A percentile compares a stretch with the other conserved stretches of the same genome.
phyloP scores from a whole-genome alignment of 345 rosid genomes.

The Rhizophora mangle region DNA sequence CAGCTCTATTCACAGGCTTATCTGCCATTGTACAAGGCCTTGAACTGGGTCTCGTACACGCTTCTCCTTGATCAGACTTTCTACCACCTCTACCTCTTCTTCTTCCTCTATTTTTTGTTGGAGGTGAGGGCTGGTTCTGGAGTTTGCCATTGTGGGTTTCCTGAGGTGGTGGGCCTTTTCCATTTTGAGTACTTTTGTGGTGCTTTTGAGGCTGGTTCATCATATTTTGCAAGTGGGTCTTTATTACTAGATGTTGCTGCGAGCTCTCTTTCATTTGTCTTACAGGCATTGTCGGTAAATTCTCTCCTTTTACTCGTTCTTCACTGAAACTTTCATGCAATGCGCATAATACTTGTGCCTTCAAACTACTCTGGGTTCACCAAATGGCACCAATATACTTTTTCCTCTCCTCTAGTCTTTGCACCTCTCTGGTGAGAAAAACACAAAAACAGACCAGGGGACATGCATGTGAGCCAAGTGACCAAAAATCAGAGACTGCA shows the following conservation, averaged over 20 bases:
- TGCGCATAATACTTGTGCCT: background rate
- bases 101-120: slow-evolving; percentile 59
- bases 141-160: slow-evolving; percentile 36
- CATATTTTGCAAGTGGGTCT: slow-evolving; percentile 54
- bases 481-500: slow-evolving; percentile 24
- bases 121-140: slow-evolving; percentile 61
- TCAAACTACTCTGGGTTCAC: slow-evolving; percentile 26
- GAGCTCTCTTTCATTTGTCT: slow-evolving; percentile 84
- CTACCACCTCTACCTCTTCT: slow-evolving; percentile 93
- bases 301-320: background rate
- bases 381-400: slow-evolving; percentile 27
- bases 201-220: slow-evolving; percentile 49
- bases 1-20: slow-evolving; percentile 45
- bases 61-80: slow-evolving; percentile 90
- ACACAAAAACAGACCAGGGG: slow-evolving; percentile 15
- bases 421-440: slow-evolving; percentile 15
- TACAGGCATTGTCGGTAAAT: slow-evolving; percentile 52
- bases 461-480: slow-evolving; percentile 41
- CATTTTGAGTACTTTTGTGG: slow-evolving; percentile 63
- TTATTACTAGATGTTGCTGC: slow-evolving; percentile 68
- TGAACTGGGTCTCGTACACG: slow-evolving; percentile 82
- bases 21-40: slow-evolving; percentile 72
- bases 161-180: slow-evolving; percentile 56
- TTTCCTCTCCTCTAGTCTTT: slow-evolving; percentile 16
- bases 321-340: slow-evolving; percentile 16